These are phyloP conservation scores for Scutellaria barbata DNA, from an alignment of 257 asterid species.

Conservation along the genomic window DNA sequence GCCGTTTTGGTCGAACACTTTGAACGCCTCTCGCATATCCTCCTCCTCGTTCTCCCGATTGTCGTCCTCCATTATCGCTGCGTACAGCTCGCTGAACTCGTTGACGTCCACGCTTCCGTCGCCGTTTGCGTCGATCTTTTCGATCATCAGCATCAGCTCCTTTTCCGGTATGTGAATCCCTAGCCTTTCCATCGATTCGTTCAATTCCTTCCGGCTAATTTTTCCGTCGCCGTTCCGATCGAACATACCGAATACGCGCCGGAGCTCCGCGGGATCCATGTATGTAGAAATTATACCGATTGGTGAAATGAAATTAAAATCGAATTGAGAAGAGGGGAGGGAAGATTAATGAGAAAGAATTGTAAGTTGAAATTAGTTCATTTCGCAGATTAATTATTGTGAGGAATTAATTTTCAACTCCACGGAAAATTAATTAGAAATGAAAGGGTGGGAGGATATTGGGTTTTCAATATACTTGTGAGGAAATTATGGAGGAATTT, in stretches of 20 bases:
- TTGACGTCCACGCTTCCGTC: conserved; percentile 59
- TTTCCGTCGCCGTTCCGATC: conserved; percentile 62
- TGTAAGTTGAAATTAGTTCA: too few relatives aligned
- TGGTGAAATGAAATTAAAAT: background rate
- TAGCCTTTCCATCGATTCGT: conserved; percentile 53
- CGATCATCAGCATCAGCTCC: conserved; percentile 52
- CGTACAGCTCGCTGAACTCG: conserved; percentile 53
- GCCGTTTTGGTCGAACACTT: conserved; percentile 61
- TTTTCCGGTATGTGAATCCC: conserved; percentile 55
- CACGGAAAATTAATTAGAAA: conserved; percentile 6
- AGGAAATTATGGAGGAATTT: conserved; percentile 28
- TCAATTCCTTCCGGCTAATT: conserved; percentile 51
- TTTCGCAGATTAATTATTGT: too few relatives aligned
- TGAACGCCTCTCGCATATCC: conserved; percentile 63
- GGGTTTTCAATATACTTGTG: background rate
- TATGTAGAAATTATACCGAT: background rate
- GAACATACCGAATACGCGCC: conserved; percentile 57
- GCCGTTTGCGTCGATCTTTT: conserved; percentile 55
- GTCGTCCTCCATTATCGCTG: conserved; percentile 50
- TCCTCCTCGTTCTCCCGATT: conserved; percentile 45
- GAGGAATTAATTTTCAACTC: background rate
- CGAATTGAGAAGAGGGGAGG: background rate
- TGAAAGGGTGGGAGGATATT: conserved; percentile 11
- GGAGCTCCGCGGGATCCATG: conserved; percentile 53
- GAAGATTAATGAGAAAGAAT: background rate